These are phyloP conservation scores for Spencermartinsiella ligniputridi DNA, from an alignment of 1,139 yeast species.

Conservation along the genomic window DNA sequence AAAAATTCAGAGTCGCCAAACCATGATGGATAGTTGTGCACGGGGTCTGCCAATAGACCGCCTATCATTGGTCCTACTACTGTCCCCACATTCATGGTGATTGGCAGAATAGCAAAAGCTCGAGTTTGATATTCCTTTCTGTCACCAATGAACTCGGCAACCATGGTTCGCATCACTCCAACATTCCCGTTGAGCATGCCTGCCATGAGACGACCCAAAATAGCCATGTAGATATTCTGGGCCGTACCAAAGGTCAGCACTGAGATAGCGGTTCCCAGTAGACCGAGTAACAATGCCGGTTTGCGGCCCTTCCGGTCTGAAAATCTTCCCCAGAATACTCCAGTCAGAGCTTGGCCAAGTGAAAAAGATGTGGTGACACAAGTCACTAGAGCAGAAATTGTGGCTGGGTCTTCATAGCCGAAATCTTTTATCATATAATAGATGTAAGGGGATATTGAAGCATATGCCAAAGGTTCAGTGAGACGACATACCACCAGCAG, in stretches of 20 bases:
- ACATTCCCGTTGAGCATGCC: constrained; percentile 59
- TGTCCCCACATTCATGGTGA: constrained; percentile 53
- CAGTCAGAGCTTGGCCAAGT: constrained; percentile 47
- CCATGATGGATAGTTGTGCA: constrained; percentile 23
- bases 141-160: constrained; percentile 55
- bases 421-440: constrained; percentile 60
- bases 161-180: constrained; percentile 54
- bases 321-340: constrained; percentile 54
- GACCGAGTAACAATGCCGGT: constrained; percentile 46
- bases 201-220: constrained; percentile 46
- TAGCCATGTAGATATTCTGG: constrained; percentile 46
- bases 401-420: constrained; percentile 47
- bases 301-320: constrained; percentile 54
- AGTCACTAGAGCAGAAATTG: constrained; percentile 46
- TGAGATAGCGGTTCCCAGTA: constrained; percentile 47
- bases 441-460: constrained; percentile 58
- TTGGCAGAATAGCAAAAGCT: constrained; percentile 55
- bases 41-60: constrained; percentile 36
- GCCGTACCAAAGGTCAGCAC: constrained; percentile 51
- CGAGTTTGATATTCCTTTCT: constrained; percentile 51
- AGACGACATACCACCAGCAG: constrained; percentile 36
- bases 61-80: constrained; percentile 48
- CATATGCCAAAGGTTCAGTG: constrained; percentile 57
- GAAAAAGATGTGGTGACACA: constrained; percentile 53
- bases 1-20: constrained; percentile 30